These are phyloP conservation scores for Epichloe sp. DNA, from an alignment of 2,329 filamentous ascomycete species.

Conservation along the genomic window DNA sequence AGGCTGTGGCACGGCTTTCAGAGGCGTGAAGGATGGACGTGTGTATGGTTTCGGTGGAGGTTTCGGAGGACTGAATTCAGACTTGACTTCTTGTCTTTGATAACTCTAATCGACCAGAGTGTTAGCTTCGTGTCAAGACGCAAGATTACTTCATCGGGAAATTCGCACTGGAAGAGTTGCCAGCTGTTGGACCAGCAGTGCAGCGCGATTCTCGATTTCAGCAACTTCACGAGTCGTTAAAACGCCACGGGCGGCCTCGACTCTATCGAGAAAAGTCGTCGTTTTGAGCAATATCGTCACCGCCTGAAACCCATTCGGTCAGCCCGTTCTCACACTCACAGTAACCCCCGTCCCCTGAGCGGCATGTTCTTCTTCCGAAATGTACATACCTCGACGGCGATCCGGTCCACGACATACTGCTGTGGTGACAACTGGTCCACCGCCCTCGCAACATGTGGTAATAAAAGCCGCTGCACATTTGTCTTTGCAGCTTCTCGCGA, in stretches of 20 bases:
- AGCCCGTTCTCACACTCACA: not conserved
- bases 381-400: constrained; percentile 18
- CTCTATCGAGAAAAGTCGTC: constrained; percentile 12
- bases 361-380: not conserved
- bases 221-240: constrained; percentile 9
- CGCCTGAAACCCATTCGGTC: constrained; percentile 7
- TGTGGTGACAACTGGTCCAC: constrained; percentile 12
- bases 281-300: constrained; percentile 13
- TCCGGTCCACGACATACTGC: constrained; percentile 13
- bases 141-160: not conserved
- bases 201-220: constrained; percentile 9
- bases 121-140: not conserved
- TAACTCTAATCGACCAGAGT: not conserved
- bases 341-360: not conserved
- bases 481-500: constrained; percentile 10
- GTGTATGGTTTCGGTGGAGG: not conserved
- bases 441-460: constrained; percentile 18
- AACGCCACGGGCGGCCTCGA: constrained; percentile 12
- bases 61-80: not conserved
- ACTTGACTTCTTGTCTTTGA: not conserved
- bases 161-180: constrained; percentile 10
- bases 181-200: constrained; percentile 11
- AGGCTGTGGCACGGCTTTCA: not conserved
- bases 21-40: not conserved
- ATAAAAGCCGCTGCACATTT: constrained; percentile 18